These are phyloP conservation scores for Acanthamoeba quina DNA, from an alignment of 208 protist genomes.

Conservation along the genomic window DNA sequence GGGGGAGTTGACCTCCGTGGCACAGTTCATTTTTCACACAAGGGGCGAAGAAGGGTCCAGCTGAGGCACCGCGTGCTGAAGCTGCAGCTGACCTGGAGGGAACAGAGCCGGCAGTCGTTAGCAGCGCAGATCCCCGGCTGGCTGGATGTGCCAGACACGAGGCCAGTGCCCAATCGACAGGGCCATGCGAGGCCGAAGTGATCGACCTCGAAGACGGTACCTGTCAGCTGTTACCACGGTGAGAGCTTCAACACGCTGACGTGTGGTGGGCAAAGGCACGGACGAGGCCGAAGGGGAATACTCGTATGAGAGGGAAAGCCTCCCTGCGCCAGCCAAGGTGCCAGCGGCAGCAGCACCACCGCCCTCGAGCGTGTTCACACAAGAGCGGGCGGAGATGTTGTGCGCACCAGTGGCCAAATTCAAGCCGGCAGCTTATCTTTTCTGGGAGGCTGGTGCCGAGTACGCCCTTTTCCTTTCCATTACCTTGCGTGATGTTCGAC, in stretches of 20 bases:
- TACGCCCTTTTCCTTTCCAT: not conserved
- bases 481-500: not conserved
- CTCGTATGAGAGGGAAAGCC: not conserved
- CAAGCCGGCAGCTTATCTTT: not conserved
- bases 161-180: not conserved
- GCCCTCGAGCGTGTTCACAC: not conserved
- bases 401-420: not conserved
- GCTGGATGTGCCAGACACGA: too few relatives aligned
- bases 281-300: not conserved
- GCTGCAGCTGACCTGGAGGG: too few relatives aligned
- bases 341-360: not conserved
- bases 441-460: conserved; percentile 18
- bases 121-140: not conserved
- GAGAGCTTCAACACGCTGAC: not conserved
- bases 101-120: not conserved
- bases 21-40: not conserved
- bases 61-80: not conserved
- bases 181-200: not conserved
- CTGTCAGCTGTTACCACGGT: not conserved
- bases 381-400: not conserved
- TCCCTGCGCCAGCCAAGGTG: not conserved
- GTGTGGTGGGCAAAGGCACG: not conserved
- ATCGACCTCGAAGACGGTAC: not conserved
- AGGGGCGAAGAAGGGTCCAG: not conserved
- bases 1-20: not conserved